Base-by-base conservation (phyloP, 768 basidiomycete species). In the Trametes coccinea region DNA sequence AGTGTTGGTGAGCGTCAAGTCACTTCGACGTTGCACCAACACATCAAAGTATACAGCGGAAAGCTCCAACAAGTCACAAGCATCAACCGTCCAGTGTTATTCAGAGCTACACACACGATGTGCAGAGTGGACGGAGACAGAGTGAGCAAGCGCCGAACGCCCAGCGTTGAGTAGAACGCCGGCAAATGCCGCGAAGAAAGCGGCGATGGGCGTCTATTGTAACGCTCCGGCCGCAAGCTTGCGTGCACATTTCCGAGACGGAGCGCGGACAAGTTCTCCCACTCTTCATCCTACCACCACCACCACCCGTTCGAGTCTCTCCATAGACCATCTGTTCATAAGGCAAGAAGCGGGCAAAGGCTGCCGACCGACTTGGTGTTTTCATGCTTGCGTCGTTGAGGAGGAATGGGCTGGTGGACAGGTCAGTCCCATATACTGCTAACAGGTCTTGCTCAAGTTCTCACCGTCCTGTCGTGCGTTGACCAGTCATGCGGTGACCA, bases 351-450 rank as follows among this genome's bases (percentile, higher is more conserved):
- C 37, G 47, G n/a, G 45, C n/a, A 34, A 49, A 29, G 47, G 22
- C 9, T 41, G 52, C 31, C 29, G 34, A 43, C 50, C 11, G 30
- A 31, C 37, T n/a, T 29, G 45, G 41, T 16, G 22, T 41, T 65
- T 68, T 66, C 17, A 82, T 81, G 80, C 73, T 82, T 63, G 70
- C 70, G 51, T 71, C 72, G 60, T 62, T 76, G 17, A 70, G 70
- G 66, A 74, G 70, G 56, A 71, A 79, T 77, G 78, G 69, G 59
- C 58, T 74, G 64, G 65, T 73, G 69, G 74, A 75, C 58, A 75
- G 79, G 80, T 71, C 37, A n/a, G 72, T 72, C 30, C 17, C 13
- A 9, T 13, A 51, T 40, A 22, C 14, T 53, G 9, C 47, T 30
- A 4, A n/a, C 33, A 5, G 13, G 5, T 51, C 30, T 9, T 11